Conservation (phyloP, 176 grass and related monocot species). For the Zoysia japonica region DNA sequence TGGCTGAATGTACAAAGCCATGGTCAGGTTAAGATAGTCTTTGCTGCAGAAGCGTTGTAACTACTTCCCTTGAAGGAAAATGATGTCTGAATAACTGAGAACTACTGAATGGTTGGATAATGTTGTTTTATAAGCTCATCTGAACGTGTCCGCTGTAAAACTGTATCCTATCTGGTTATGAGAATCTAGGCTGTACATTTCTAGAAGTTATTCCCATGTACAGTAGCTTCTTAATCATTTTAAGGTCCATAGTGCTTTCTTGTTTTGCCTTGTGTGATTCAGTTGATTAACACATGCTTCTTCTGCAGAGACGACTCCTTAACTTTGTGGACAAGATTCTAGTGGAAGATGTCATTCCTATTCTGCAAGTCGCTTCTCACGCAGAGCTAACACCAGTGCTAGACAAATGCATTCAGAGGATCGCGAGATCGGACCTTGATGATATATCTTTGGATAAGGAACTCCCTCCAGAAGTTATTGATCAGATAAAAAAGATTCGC, state of each 20-base stretch:
- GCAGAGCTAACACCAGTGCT: constrained; percentile 56
- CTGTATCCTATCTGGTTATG: background rate
- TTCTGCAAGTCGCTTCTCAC: constrained; percentile 78
- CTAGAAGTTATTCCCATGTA: background rate
- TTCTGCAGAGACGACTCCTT: constrained; percentile 75
- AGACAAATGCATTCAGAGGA: constrained; percentile 75
- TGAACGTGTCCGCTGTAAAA: background rate
- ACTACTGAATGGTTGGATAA: background rate
- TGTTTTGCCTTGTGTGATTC: background rate
- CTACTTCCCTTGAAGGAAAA: background rate
- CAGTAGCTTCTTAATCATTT: background rate
- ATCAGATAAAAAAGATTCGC: constrained; percentile 61
- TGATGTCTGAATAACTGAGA: background rate
- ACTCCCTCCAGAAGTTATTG: constrained; percentile 56
- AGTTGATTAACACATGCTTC: constrained; percentile 35
- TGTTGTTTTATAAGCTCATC: background rate
- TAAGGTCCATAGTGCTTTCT: background rate
- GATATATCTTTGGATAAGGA: constrained; percentile 80
- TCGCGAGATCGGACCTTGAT: constrained; percentile 86
- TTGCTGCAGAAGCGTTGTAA: background rate
- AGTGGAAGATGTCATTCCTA: constrained; percentile 84
- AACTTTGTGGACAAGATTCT: constrained; percentile 94
- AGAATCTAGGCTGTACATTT: background rate
- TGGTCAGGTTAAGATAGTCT: background rate
- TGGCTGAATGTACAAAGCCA: background rate